These are phyloP conservation scores for Phytophthora litchii DNA, from an alignment of 352 stramenopile species.

Conservation along the genomic window DNA sequence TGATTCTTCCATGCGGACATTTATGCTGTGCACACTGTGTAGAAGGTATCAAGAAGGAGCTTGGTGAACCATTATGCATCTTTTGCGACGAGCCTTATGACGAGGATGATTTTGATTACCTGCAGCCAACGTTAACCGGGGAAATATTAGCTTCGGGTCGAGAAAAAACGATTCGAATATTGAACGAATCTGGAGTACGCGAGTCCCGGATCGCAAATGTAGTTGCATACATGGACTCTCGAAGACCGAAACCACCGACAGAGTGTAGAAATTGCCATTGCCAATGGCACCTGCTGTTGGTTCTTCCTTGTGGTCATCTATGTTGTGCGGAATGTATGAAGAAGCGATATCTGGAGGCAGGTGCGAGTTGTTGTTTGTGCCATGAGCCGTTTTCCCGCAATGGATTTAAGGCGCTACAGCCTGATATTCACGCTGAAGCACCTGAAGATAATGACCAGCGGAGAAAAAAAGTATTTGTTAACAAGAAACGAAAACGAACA, in stretches of 20 bases:
- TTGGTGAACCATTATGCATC: constrained; percentile 8
- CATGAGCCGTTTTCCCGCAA: constrained; percentile 63
- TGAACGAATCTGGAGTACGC: constrained; percentile 34
- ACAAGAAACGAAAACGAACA: constrained; percentile 12
- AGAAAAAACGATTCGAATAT: constrained; percentile 54
- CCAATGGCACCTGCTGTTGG: constrained; percentile 79
- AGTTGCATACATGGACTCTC: constrained; percentile 53
- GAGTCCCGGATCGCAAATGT: constrained; percentile 29
- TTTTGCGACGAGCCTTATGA: constrained; percentile 21
- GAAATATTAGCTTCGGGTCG: constrained; percentile 23
- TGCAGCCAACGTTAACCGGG: constrained; percentile 27
- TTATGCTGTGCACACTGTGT: constrained; percentile 92
- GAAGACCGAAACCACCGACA: constrained; percentile 34
- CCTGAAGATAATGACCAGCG: constrained; percentile 16
- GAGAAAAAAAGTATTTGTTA: constrained; percentile 6
- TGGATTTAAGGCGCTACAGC: constrained; percentile 84
- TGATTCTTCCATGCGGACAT: constrained; percentile 91
- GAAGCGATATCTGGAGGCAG: constrained; percentile 42
- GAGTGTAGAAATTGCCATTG: constrained; percentile 79
- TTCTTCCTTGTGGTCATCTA: constrained; percentile 91
- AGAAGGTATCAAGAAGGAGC: constrained; percentile 43
- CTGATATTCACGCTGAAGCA: constrained; percentile 39
- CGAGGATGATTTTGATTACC: constrained; percentile 24
- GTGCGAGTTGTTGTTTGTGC: constrained; percentile 56
- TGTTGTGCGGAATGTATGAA: constrained; percentile 92